phyloP scores from a whole-genome alignment of 345 rosid genomes.

The Hevea brasiliensis region DNA sequence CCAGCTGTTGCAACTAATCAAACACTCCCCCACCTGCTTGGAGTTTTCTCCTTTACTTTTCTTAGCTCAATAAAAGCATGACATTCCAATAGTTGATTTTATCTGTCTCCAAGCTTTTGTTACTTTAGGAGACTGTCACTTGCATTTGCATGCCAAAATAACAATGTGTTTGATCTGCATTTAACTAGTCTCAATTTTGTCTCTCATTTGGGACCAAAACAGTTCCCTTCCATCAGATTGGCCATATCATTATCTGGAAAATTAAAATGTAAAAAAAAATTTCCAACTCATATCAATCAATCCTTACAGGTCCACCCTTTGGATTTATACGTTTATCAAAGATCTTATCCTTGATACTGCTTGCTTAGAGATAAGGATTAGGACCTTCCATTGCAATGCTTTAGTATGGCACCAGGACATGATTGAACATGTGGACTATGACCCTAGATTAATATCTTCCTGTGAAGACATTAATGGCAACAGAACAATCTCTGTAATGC shows the following conservation, averaged over 20 bases:
- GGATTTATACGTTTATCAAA: slow-evolving; percentile 4
- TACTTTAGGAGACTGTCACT: background rate
- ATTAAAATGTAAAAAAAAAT: background rate
- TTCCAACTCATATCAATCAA: slow-evolving; percentile 7
- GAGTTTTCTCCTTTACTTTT: slow-evolving; percentile 17
- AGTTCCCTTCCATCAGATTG: background rate
- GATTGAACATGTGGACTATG: slow-evolving; percentile 30
- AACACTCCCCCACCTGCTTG: slow-evolving; percentile 27
- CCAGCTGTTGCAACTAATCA: slow-evolving; percentile 5
- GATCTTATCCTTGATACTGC: slow-evolving; percentile 42
- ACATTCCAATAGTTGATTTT: slow-evolving; percentile 13
- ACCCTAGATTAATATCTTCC: slow-evolving; percentile 21
- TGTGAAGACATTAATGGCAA: background rate
- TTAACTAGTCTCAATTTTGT: slow-evolving; percentile 6
- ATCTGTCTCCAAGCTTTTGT: slow-evolving; percentile 15
- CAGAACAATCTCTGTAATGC: background rate
- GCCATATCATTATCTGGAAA: slow-evolving; percentile 27
- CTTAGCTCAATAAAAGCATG: slow-evolving; percentile 12
- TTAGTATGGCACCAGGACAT: slow-evolving; percentile 47
- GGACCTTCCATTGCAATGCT: slow-evolving; percentile 40
- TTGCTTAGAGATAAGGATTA: slow-evolving; percentile 40
- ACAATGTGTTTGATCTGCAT: slow-evolving; percentile 15
- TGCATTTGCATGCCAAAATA: slow-evolving; percentile 6
- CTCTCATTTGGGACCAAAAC: slow-evolving; percentile 1
- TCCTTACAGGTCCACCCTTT: slow-evolving; percentile 26